phyloP scores from a whole-genome alignment of 23 red algal species.

The Gracilaria gracilis region DNA sequence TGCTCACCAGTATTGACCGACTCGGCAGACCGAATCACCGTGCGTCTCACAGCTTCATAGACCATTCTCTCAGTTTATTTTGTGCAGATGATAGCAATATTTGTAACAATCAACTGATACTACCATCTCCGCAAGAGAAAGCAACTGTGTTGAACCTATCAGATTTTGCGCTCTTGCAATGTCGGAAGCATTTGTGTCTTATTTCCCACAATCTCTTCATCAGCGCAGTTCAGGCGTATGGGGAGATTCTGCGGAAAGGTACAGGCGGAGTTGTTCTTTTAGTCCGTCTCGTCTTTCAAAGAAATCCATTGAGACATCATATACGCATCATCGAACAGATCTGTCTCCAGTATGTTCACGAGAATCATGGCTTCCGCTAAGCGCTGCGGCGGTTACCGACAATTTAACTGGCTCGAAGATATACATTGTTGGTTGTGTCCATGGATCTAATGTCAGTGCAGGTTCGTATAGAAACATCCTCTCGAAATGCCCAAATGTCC shows the following conservation, averaged over 20 bases:
- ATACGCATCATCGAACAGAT: neutral
- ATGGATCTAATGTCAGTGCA: constrained; percentile 49
- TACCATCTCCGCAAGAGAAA: neutral
- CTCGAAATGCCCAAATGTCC: neutral
- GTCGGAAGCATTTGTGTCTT: neutral
- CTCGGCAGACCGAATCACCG: neutral
- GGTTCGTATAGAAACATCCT: neutral
- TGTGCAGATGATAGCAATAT: too few species aligned
- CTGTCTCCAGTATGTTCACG: constrained; percentile 1
- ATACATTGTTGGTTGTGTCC: constrained; percentile 49
- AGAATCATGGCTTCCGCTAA: constrained; percentile 31
- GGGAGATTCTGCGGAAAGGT: neutral
- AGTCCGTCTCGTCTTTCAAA: neutral
- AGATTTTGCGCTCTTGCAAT: neutral
- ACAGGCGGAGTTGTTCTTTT: neutral
- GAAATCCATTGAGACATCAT: neutral
- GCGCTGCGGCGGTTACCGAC: constrained; percentile 16
- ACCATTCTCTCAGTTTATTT: too few species aligned
- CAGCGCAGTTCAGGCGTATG: neutral
- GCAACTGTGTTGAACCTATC: neutral
- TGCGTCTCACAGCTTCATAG: neutral
- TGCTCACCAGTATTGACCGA: too few species aligned
- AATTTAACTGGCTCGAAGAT: neutral
- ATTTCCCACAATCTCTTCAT: neutral
- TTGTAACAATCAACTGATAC: neutral